Percentiles rank a stretch among this genome's conserved stretches.
phyloP scores from a whole-genome alignment of 495 filamentous ascomycete genomes.

The Tuber magnatum region DNA sequence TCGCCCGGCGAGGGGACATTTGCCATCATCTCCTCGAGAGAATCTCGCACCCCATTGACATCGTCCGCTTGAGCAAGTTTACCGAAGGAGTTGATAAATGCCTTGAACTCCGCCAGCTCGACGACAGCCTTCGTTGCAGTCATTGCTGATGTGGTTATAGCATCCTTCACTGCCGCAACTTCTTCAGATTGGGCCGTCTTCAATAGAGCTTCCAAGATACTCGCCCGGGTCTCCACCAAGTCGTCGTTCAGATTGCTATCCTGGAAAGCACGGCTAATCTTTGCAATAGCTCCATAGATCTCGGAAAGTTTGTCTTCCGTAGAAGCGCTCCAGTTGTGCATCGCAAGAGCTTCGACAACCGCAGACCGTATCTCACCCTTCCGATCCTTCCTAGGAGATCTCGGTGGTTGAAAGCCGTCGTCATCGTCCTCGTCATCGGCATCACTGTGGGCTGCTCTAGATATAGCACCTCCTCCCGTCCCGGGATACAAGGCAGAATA shows the following conservation, averaged over 20 bases:
- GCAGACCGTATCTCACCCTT: conserved; percentile 72
- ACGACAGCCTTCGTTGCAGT: conserved; percentile 20
- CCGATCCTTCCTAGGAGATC: conserved; percentile 63
- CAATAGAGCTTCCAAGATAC: conserved; percentile 31
- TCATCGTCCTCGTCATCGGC: conserved; percentile 79
- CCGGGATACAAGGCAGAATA: conserved; percentile 45
- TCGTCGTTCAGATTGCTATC: conserved; percentile 30
- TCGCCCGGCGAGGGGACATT: conserved; percentile 23
- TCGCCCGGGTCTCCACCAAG: conserved; percentile 19
- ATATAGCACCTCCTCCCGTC: conserved; percentile 50
- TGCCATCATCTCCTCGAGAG: conserved; percentile 26
- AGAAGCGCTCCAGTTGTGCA: conserved; percentile 29
- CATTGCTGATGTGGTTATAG: conserved; percentile 7
- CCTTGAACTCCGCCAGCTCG: conserved; percentile 7
- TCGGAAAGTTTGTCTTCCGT: conserved; percentile 45
- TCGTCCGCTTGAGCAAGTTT: conserved; percentile 29
- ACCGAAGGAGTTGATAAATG: conserved; percentile 22
- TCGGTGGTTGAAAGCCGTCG: conserved; percentile 45
- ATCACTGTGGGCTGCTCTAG: conserved; percentile 66
- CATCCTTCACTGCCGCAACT: conserved; percentile 24
- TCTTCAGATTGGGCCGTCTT: conserved; percentile 32
- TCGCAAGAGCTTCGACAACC: conserved; percentile 68
- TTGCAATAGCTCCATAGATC: conserved; percentile 31
- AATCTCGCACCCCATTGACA: conserved; percentile 25
- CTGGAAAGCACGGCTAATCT: conserved; percentile 36